Base-by-base conservation (phyloP, 2,329 filamentous ascomycete species). In the Aspergillus flavus region DNA sequence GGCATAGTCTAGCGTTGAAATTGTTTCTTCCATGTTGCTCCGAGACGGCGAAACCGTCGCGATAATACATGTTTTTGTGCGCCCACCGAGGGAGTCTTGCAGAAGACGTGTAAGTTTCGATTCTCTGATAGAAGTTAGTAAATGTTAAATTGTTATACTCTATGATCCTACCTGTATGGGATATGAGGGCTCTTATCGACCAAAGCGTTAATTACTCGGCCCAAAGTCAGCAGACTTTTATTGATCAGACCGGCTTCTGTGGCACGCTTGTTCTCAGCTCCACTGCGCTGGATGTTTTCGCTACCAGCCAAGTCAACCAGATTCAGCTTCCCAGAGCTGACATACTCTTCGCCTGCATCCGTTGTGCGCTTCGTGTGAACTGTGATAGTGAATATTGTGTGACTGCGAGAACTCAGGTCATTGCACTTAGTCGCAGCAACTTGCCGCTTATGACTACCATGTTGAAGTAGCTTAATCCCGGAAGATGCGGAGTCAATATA, bases 341-440 rank as follows among this genome's bases (percentile, higher is more conserved):
- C 86, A 72, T 91, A 94, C 66, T 98, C 94, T 74, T 98, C 94
- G 4, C 93, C 94, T 64, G 90, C 88, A 55, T 96, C 92, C 2
- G 88, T 87, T 0, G 87, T 87, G 65, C 91, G 89, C 78, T 96
- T 97, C 72, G 93, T 90, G 74, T 94, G 93, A 0, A 94, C 92
- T 0, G 94, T 97, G 64, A 99, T 92, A 9, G 95, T 98, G 75
- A 99, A 99, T 26, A 99, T 91, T 0, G 95, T 99, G 75, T 99
- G 96, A 81, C 94, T 97, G 77, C 95, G 89, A 71, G 94, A 97
- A 79, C 94, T 97, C 61, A 98, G 87, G 72, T 99, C 95, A 76
- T 99, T 99, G 86, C 95, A 99, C 79, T 98, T 98, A n/a, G 95
- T 99, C 4, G 96, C 93, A 6, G 95, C 96, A n/a, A 99, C 95